Conservation (phyloP, 2,329 filamentous ascomycete species). For the Fulvia fulva region DNA sequence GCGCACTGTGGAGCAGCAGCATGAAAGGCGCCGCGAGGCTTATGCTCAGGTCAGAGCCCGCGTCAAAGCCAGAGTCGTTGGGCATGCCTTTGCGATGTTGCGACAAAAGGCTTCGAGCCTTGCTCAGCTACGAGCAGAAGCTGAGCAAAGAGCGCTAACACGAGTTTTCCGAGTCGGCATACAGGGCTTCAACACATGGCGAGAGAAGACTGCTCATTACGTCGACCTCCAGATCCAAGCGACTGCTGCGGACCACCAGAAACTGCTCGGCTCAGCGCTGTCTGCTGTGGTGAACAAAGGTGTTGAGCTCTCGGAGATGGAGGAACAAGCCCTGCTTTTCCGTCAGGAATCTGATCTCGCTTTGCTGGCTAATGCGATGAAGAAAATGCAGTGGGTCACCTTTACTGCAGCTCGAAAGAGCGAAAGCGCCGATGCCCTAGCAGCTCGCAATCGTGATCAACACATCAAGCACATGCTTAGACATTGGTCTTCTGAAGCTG, state of each 20-base stretch:
- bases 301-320: constrained; percentile 27
- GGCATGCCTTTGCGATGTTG: constrained; percentile 40
- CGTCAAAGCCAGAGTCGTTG: constrained; percentile 53
- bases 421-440: constrained; percentile 52
- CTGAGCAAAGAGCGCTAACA: constrained; percentile 34
- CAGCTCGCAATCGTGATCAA: constrained; percentile 51
- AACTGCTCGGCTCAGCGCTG: constrained; percentile 33
- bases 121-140: constrained; percentile 38
- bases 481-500: constrained; percentile 50
- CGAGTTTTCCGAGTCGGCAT: constrained; percentile 33
- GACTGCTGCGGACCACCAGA: constrained; percentile 23
- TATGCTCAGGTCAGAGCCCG: constrained; percentile 53
- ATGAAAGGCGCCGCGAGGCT: constrained; percentile 51
- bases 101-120: constrained; percentile 33
- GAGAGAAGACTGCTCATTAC: constrained; percentile 23
- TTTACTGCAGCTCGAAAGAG: constrained; percentile 52
- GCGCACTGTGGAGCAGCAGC: constrained; percentile 48
- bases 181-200: constrained; percentile 37
- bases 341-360: constrained; percentile 46
- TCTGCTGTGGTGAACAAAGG: constrained; percentile 29
- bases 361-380: constrained; percentile 47
- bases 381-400: constrained; percentile 55
- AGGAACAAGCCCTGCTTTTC: constrained; percentile 44
- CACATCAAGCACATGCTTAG: constrained; percentile 54
- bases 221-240: constrained; percentile 34